Base-by-base conservation (phyloP, 805 yeast genomes). In the Wickerhamiella sergipiensis region DNA sequence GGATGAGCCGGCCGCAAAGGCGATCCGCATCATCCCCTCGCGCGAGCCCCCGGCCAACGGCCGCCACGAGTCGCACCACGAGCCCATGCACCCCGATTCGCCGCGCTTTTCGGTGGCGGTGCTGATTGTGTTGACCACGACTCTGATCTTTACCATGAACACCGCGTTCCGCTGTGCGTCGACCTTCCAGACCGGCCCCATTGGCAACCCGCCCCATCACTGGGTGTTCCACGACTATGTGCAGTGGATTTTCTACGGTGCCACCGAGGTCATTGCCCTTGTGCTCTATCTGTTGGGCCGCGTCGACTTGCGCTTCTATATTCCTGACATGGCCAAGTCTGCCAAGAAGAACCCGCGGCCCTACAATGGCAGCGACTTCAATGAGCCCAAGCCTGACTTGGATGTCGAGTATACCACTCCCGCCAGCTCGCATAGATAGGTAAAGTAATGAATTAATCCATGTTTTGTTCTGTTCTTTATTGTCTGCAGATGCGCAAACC, bases 231-330 rank as follows among this genome's bases (percentile, higher is more conserved):
- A 70, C 52, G 79, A 81, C 15, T 78, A 75, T 44, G 79, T 78
- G 22, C 77, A 81, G 78, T 83, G 81, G 63, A 69, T 80, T 29
- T 67, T 77, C 57, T 83, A 85, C 78, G 89, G 90, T 33, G 76
- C 74, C 3, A 68, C 81, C 46, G 92, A 84, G 67, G 68, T 72
- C 0, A 58, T 81, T 26, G 77, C 80, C 51, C 75, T 80, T 55
- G 50, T 78, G 9, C 55, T 80, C 33, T 81, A 80, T 61, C 63
- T 84, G 50, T 59, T 80, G 36, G 79, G 80, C 17, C 75, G 94
- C 63, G 78, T 81, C 48, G 92, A 84, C 63, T 71, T 84, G 59
- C 73, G 92, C 64, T 84, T 84, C 67, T 84, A 84, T 72, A 79
- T 85, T 65, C 90, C 92, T 17, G 89, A 83, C 40, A 51, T 51